These are phyloP conservation scores for Nakazawaea peltata DNA, from an alignment of 805 yeast genomes.

Conservation along the genomic window DNA sequence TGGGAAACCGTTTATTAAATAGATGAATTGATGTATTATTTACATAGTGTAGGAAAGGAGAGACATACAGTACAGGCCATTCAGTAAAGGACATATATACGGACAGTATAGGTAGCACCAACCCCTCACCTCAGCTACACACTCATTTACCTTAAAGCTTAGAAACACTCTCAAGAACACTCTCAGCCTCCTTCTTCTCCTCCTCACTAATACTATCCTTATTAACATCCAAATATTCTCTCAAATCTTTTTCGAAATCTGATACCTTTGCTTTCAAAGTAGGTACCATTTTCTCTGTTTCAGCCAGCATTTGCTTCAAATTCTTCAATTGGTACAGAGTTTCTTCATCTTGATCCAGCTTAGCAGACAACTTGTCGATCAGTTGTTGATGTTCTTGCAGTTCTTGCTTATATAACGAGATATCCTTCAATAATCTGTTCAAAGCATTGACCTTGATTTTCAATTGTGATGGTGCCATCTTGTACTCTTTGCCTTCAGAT, in stretches of 20 bases:
- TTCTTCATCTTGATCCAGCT: conserved; percentile 33
- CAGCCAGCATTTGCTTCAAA: conserved; percentile 42
- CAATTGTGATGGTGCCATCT: conserved; percentile 62
- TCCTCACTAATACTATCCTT: conserved; percentile 25
- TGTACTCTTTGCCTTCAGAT: too few species aligned
- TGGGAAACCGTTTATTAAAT: conserved; percentile 8
- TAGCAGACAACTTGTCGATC: conserved; percentile 35
- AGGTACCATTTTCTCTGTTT: conserved; percentile 45
- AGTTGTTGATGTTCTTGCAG: conserved; percentile 21
- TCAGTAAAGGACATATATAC: too few species aligned
- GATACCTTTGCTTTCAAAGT: conserved; percentile 33
- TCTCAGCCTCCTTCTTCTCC: conserved; percentile 22
- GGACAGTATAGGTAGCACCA: too few species aligned
- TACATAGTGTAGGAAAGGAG: conserved; percentile 1
- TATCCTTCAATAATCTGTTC: conserved; percentile 62
- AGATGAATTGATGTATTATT: not conserved
- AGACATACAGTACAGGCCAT: too few species aligned
- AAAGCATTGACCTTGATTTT: conserved; percentile 69
- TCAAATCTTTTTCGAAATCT: conserved; percentile 29
- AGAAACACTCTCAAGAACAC: conserved; percentile 12
- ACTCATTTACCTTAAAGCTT: too few species aligned
- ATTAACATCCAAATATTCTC: conserved; percentile 25
- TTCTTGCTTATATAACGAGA: conserved; percentile 51
- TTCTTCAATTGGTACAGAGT: conserved; percentile 54
- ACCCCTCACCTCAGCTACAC: too few species aligned